Conservation (phyloP, 129 eudicot species). For the Flaveria ramosissima region DNA sequence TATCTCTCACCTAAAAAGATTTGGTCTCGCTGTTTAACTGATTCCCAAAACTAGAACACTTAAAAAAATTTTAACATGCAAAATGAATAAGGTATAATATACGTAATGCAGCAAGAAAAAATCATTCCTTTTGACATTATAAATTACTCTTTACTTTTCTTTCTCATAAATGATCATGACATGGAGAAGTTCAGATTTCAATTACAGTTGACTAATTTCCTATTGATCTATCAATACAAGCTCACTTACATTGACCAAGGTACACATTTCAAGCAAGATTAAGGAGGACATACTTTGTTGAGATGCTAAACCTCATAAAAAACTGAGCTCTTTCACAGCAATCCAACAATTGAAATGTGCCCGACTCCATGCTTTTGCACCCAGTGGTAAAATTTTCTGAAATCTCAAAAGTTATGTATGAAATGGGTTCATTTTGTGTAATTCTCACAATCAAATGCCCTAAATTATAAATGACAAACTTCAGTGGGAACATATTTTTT, state of each 20-base stretch:
- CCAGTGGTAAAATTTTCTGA: neutral
- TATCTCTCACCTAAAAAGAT: neutral
- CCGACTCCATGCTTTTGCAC: constrained; percentile 24
- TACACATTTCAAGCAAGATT: constrained; percentile 25
- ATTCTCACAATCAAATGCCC: neutral
- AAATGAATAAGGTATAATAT: constrained; percentile 3
- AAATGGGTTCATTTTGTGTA: constrained; percentile 3
- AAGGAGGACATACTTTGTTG: constrained; percentile 20
- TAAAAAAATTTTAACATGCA: neutral
- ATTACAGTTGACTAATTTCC: constrained; percentile 1
- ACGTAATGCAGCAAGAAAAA: neutral
- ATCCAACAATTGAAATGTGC: constrained; percentile 20
- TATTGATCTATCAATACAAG: constrained; percentile 5
- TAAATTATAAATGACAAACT: neutral
- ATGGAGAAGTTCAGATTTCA: constrained; percentile 14
- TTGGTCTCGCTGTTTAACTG: neutral
- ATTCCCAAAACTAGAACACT: neutral
- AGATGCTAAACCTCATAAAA: constrained; percentile 16
- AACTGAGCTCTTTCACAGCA: constrained; percentile 11
- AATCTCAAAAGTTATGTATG: constrained; percentile 20
- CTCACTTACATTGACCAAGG: constrained; percentile 21
- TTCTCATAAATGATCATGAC: constrained; percentile 19
- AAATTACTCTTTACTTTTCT: neutral
- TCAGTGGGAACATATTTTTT: constrained; percentile 48
- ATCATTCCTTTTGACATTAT: neutral